These are phyloP conservation scores for Colletotrichum lindemuthianum DNA, from an alignment of 2,329 filamentous ascomycete genomes.

Conservation along the genomic window DNA sequence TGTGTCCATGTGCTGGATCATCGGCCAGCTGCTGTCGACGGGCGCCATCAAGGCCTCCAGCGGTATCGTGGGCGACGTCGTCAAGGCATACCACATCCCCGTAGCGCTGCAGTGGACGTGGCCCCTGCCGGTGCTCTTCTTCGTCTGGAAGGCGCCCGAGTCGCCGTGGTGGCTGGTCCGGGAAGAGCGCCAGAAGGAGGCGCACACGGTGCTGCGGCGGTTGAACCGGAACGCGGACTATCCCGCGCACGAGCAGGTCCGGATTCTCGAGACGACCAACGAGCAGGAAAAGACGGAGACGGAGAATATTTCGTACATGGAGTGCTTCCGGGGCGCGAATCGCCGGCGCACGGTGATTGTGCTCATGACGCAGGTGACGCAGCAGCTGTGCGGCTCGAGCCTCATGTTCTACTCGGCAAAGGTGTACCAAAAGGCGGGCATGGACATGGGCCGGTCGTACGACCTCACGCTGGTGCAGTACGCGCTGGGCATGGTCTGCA, in stretches of 20 bases:
- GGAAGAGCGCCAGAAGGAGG: constrained; percentile 42
- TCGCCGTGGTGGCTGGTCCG: constrained; percentile 52
- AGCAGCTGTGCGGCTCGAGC: constrained; percentile 62
- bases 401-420: constrained; percentile 65
- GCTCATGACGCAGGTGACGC: constrained; percentile 62
- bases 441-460: constrained; percentile 52
- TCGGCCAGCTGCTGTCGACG: constrained; percentile 50
- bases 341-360: constrained; percentile 50
- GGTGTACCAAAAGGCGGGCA: constrained; percentile 60
- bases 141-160: constrained; percentile 48
- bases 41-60: constrained; percentile 46
- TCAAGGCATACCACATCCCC: constrained; percentile 50
- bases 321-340: constrained; percentile 47
- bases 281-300: constrained; percentile 42
- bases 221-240: constrained; percentile 41
- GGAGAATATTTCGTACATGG: constrained; percentile 43
- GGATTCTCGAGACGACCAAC: constrained; percentile 51
- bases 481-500: constrained; percentile 54
- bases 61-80: constrained; percentile 29
- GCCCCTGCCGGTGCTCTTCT: constrained; percentile 46
- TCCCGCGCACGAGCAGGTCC: constrained; percentile 47
- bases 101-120: constrained; percentile 53
- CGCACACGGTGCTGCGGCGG: constrained; percentile 42
- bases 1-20: constrained; percentile 52
- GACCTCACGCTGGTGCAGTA: constrained; percentile 55